A percentile compares a stretch with the other conserved stretches of the same genome.
Evolutionary conservation across 345 rosid species (phyloP).

Genomic region (Syzygium aromaticum): DNA sequence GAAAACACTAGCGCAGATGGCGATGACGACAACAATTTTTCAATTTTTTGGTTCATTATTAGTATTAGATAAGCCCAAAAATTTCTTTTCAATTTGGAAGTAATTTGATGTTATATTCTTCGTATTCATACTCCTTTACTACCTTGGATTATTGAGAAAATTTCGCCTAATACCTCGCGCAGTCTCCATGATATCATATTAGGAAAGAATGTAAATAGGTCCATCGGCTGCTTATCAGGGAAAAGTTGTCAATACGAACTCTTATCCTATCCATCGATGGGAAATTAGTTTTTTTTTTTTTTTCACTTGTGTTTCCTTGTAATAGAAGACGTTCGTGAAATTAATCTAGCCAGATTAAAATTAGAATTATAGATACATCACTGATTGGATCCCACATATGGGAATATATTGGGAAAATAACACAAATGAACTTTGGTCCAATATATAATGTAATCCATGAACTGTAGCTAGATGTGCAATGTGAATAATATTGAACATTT

Average conservation of each 20-base stretch:
- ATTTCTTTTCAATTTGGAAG: neutral
- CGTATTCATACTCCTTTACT: neutral
- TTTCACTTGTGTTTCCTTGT: neutral
- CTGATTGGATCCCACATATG: neutral
- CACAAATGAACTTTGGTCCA: too few relatives aligned
- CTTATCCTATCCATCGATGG: neutral
- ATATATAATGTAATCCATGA: too few relatives aligned
- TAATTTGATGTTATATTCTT: neutral
- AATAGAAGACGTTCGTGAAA: neutral
- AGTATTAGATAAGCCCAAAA: neutral
- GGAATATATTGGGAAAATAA: neutral
- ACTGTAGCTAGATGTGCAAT: too few relatives aligned
- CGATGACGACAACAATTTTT: neutral
- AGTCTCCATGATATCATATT: neutral
- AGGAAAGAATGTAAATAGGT: neutral
- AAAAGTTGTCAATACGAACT: neutral
- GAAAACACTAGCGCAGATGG: neutral
- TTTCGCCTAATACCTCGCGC: neutral
- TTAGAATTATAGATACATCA: neutral
- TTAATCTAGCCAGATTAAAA: neutral
- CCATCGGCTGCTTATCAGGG: neutral
- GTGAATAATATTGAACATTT: too few relatives aligned
- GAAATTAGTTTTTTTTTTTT: neutral
- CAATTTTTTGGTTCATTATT: too few relatives aligned
- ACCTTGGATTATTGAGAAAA: neutral